Evolutionary conservation across 768 basidiomycete genomes (phyloP).

Genomic region (Hericium coralloides): DNA sequence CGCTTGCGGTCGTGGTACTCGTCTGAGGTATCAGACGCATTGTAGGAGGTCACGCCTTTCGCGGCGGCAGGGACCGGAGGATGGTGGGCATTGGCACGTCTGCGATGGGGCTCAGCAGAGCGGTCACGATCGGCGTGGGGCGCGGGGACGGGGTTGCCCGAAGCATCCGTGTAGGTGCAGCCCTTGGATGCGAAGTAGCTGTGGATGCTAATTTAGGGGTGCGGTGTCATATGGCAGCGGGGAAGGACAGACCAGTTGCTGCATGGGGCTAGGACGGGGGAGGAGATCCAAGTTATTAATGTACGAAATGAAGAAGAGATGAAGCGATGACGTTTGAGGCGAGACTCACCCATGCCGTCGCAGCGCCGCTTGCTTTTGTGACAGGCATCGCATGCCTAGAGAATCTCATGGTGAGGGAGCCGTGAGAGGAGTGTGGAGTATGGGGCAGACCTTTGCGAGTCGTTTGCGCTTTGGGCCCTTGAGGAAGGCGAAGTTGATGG

Average conservation of each 20-base stretch:
- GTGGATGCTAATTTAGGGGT: slow-evolving; percentile 12
- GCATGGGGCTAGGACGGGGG: slow-evolving; percentile 49
- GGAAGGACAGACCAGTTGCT: slow-evolving; percentile 57
- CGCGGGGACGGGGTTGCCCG: slow-evolving; percentile 73
- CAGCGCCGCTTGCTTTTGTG: slow-evolving; percentile 81
- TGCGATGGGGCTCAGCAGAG: slow-evolving; percentile 13
- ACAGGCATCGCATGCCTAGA: slow-evolving; percentile 71
- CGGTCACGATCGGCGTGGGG: slow-evolving; percentile 21
- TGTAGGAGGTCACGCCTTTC: slow-evolving; percentile 2
- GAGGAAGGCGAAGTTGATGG: slow-evolving; percentile 33
- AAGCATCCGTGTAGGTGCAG: slow-evolving; percentile 74
- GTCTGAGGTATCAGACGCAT: slow-evolving; percentile 1
- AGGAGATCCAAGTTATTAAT: neutral
- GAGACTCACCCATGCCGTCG: slow-evolving; percentile 62
- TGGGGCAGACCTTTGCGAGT: slow-evolving; percentile 35
- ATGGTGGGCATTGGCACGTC: slow-evolving; percentile 2
- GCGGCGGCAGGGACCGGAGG: slow-evolving; percentile 4
- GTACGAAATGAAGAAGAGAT: neutral
- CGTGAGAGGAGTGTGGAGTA: neutral
- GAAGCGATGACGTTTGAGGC: neutral
- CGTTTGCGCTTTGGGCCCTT: slow-evolving; percentile 47
- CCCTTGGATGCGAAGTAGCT: slow-evolving; percentile 78
- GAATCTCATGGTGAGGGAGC: neutral
- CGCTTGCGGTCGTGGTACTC: slow-evolving; percentile 3
- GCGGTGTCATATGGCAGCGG: slow-evolving; percentile 1